Evolutionary conservation across 306 rosid genomes (phyloP).

Genomic region (Hylodesmum podocarpum): DNA sequence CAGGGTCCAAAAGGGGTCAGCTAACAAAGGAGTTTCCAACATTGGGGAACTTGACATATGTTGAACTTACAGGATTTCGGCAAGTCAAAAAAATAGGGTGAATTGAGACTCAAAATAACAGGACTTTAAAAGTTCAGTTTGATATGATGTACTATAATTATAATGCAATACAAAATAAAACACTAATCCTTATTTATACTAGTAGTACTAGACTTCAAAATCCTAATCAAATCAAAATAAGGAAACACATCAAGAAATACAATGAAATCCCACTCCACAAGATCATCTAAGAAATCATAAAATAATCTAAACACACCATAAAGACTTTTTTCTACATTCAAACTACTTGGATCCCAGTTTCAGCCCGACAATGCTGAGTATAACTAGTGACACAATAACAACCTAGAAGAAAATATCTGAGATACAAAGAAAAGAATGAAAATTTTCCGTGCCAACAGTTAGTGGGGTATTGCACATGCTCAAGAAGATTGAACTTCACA

Average conservation of each 20-base stretch:
- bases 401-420: slow-evolving; percentile 8
- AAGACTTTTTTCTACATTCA: not conserved
- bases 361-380: not conserved
- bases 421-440: not conserved
- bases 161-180: not conserved
- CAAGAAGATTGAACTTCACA: slow-evolving; percentile 12
- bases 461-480: not conserved
- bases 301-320: not conserved
- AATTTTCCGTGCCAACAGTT: not conserved
- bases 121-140: slow-evolving; percentile 5
- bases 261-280: slow-evolving; percentile 1
- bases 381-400: not conserved
- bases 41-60: not conserved
- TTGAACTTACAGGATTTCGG: not conserved
- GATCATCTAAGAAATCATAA: not conserved
- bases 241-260: not conserved
- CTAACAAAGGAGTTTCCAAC: not conserved
- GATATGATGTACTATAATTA: not conserved
- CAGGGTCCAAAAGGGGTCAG: not conserved
- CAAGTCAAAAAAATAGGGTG: not conserved
- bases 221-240: not conserved
- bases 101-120: not conserved
- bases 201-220: not conserved
- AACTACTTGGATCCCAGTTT: not conserved
- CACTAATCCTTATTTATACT: not conserved